These are phyloP conservation scores for Aspergillus campestris DNA, from an alignment of 495 filamentous ascomycete species.

Conservation along the genomic window DNA sequence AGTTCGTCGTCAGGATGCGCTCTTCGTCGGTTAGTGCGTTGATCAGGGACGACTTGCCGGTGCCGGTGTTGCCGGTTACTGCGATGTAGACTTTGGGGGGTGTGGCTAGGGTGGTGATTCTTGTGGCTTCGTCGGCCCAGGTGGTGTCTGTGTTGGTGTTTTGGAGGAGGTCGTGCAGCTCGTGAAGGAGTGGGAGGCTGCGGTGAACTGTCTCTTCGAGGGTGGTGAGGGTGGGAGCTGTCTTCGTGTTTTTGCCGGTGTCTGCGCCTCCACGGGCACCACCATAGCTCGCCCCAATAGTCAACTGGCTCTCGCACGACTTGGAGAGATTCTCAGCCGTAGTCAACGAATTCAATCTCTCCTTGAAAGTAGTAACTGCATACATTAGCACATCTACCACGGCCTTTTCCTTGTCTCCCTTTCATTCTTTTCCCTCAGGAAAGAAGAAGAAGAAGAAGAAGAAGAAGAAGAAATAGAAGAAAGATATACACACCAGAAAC, in stretches of 20 bases:
- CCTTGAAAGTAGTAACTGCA: too few relatives aligned
- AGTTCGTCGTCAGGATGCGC: constrained; percentile 44
- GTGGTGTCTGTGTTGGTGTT: not conserved
- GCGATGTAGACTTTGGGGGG: constrained; percentile 41
- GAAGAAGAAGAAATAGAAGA: too few relatives aligned
- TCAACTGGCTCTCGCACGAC: not conserved
- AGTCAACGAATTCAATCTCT: too few relatives aligned
- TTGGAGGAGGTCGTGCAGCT: not conserved
- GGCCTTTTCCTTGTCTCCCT: too few relatives aligned
- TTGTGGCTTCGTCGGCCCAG: not conserved
- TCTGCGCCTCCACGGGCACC: too few relatives aligned
- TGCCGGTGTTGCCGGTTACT: constrained; percentile 51
- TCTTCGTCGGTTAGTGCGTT: constrained; percentile 53
- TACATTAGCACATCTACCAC: too few relatives aligned
- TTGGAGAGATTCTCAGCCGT: too few relatives aligned
- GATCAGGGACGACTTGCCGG: constrained; percentile 53
- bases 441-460: too few relatives aligned
- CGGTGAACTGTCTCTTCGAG: not conserved
- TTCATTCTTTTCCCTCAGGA: too few relatives aligned
- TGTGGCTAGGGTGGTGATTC: constrained; percentile 12
- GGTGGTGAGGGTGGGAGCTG: not conserved
- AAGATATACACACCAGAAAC: too few relatives aligned
- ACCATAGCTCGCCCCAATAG: too few relatives aligned
- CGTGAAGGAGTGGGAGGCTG: not conserved
- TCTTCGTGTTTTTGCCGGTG: not conserved